Conservation (phyloP, 1,284 basidiomycete genomes). For the Chalciporus sp. region DNA sequence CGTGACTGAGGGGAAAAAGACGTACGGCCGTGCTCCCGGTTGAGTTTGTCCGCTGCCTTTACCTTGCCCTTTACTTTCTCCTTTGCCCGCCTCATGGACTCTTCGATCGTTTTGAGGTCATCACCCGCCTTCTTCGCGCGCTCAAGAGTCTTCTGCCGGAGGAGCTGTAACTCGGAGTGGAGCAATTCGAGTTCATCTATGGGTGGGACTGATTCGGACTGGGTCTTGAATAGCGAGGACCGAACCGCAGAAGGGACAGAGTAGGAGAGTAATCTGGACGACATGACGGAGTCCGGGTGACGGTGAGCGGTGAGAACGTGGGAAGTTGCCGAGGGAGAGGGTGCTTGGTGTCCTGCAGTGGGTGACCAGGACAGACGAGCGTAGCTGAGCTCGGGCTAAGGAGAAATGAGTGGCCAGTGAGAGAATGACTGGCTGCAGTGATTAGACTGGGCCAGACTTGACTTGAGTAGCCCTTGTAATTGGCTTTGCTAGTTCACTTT, state of each 20-base stretch:
- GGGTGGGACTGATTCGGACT: conserved; percentile 65
- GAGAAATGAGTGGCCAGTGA: no score
- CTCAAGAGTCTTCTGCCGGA: conserved; percentile 57
- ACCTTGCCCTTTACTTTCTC: conserved; percentile 78
- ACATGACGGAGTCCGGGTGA: conserved; percentile 39
- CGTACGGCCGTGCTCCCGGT: conserved; percentile 73
- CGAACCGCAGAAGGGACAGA: conserved; percentile 46
- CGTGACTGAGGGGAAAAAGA: conserved; percentile 30
- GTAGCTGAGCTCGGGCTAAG: no score
- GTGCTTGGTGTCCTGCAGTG: conserved; percentile 9
- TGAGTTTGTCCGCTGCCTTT: conserved; percentile 65
- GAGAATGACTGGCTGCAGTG: no score
- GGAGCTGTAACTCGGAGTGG: conserved; percentile 56
- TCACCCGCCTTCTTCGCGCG: conserved; percentile 68
- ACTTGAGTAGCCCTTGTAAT: no score
- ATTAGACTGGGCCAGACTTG: no score
- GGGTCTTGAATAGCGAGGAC: conserved; percentile 60
- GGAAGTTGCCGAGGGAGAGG: conserved; percentile 10
- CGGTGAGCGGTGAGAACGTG: conserved; percentile 12
- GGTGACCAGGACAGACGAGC: conserved; percentile 6
- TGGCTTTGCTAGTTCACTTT: conserved; percentile 1
- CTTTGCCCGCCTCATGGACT: conserved; percentile 69
- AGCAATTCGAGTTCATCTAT: conserved; percentile 73
- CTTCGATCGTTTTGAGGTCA: conserved; percentile 68
- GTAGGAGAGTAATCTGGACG: conserved; percentile 54